phyloP scores from a whole-genome alignment of 192 early-diverging fungal species.

The Umbelopsis isabellina region DNA sequence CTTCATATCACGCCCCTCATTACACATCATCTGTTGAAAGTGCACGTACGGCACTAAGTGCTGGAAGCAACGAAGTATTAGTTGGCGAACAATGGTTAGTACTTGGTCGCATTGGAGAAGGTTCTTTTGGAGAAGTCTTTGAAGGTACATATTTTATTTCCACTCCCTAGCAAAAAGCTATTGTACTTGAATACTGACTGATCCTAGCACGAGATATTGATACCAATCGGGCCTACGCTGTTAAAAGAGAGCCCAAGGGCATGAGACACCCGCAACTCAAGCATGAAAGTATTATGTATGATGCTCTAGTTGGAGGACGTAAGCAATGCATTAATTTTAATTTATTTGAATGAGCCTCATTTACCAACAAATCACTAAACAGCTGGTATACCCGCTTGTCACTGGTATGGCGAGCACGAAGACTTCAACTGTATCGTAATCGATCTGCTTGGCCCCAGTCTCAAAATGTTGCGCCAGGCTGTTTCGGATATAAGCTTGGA shows the following conservation, averaged over 20 bases:
- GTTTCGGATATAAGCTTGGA: constrained; percentile 45
- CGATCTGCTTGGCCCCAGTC: constrained; percentile 59
- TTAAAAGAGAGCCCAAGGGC: constrained; percentile 52
- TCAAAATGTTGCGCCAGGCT: constrained; percentile 49
- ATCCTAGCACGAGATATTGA: constrained; percentile 47
- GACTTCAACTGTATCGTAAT: constrained; percentile 54
- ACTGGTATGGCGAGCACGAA: constrained; percentile 58
- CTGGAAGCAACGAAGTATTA: constrained; percentile 34
- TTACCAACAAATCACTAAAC: not conserved
- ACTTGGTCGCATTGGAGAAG: constrained; percentile 62
- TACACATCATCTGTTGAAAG: constrained; percentile 18
- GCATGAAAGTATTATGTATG: constrained; percentile 52
- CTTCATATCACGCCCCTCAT: constrained; percentile 8
- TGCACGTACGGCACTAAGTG: constrained; percentile 22
- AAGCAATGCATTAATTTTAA: constrained; percentile 24
- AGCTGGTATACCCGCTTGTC: constrained; percentile 54
- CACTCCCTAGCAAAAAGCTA: not conserved
- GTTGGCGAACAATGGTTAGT: constrained; percentile 58
- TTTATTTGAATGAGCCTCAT: not conserved
- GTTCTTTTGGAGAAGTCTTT: constrained; percentile 66
- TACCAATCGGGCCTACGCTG: constrained; percentile 50
- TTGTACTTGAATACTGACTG: not conserved
- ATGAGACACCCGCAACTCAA: constrained; percentile 49
- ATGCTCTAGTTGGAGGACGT: constrained; percentile 50
- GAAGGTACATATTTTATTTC: constrained; percentile 43